Conservation (phyloP, 1,284 basidiomycete species). For the Ceratobasidium sp. region DNA sequence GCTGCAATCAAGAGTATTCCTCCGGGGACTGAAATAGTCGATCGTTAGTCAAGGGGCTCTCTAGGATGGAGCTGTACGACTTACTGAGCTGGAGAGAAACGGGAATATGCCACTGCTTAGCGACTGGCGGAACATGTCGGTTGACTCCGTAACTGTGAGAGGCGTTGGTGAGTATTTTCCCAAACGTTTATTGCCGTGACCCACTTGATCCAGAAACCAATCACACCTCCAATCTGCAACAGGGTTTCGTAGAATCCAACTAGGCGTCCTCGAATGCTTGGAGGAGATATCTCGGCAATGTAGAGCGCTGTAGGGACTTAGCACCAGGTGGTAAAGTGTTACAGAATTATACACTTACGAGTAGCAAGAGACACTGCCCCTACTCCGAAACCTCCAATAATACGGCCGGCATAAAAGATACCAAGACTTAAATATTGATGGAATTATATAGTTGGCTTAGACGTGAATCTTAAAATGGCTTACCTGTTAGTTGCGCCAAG, state of each 20-base stretch:
- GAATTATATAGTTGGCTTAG: conserved; percentile 50
- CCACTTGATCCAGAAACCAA: conserved; percentile 60
- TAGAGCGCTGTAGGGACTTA: conserved; percentile 53
- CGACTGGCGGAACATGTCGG: conserved; percentile 54
- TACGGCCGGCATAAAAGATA: conserved; percentile 54
- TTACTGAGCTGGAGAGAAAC: conserved; percentile 61
- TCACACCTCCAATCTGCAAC: conserved; percentile 55
- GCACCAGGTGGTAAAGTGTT: neutral
- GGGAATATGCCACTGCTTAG: conserved; percentile 61
- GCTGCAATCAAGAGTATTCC: conserved; percentile 59
- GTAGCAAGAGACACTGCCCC: conserved; percentile 51
- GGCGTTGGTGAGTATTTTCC: conserved; percentile 26
- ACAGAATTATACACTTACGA: neutral
- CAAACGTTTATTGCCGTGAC: neutral
- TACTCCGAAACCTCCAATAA: conserved; percentile 56
- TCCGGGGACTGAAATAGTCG: conserved; percentile 55
- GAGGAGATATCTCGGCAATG: conserved; percentile 59
- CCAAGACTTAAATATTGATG: conserved; percentile 47
- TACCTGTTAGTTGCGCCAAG: conserved; percentile 42
- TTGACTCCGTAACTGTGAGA: conserved; percentile 58
- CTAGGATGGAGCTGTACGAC: neutral
- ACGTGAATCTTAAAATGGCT: conserved; percentile 46
- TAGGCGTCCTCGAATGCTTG: conserved; percentile 61
- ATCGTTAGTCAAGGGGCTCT: neutral
- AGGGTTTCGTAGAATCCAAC: conserved; percentile 63